A percentile compares a stretch with the other conserved stretches of the same genome.
phyloP scores from a whole-genome alignment of 2,329 filamentous ascomycete genomes.

The Chaetomiaceae sp. region DNA sequence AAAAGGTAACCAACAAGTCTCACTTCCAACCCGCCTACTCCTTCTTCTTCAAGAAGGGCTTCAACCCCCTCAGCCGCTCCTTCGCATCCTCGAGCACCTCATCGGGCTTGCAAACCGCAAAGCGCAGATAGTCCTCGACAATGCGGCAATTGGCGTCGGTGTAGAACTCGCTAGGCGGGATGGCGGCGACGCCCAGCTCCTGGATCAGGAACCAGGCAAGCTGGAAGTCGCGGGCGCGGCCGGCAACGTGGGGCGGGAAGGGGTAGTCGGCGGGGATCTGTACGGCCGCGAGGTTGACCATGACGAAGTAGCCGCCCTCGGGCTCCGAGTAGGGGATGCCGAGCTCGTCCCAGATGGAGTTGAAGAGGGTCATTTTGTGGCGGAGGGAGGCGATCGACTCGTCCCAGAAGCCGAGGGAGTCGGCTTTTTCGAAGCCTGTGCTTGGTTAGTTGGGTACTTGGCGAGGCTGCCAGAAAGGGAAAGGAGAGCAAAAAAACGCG shows the following conservation, averaged over 20 bases:
- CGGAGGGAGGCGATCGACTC: slow-evolving; percentile 81
- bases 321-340: slow-evolving; percentile 80
- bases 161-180: slow-evolving; percentile 96
- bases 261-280: slow-evolving; percentile 76
- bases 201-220: slow-evolving; percentile 95
- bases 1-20: too few species aligned
- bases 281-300: slow-evolving; percentile 89
- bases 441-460: neutral
- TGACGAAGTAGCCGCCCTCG: slow-evolving; percentile 94
- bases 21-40: neutral
- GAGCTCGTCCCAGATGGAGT: slow-evolving; percentile 71
- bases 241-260: slow-evolving; percentile 84
- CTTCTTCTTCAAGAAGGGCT: slow-evolving; percentile 55
- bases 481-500: neutral
- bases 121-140: slow-evolving; percentile 88
- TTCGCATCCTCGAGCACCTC: slow-evolving; percentile 76
- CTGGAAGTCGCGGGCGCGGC: slow-evolving; percentile 86
- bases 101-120: slow-evolving; percentile 95
- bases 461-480: neutral
- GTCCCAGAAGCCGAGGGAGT: slow-evolving; percentile 82
- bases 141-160: slow-evolving; percentile 77
- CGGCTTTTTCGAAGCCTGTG: slow-evolving; percentile 76
- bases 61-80: slow-evolving; percentile 66
- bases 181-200: slow-evolving; percentile 90
- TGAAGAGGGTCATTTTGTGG: slow-evolving; percentile 81